phyloP scores from a whole-genome alignment of 2,329 filamentous ascomycete species.

The Calonectria crousiana region DNA sequence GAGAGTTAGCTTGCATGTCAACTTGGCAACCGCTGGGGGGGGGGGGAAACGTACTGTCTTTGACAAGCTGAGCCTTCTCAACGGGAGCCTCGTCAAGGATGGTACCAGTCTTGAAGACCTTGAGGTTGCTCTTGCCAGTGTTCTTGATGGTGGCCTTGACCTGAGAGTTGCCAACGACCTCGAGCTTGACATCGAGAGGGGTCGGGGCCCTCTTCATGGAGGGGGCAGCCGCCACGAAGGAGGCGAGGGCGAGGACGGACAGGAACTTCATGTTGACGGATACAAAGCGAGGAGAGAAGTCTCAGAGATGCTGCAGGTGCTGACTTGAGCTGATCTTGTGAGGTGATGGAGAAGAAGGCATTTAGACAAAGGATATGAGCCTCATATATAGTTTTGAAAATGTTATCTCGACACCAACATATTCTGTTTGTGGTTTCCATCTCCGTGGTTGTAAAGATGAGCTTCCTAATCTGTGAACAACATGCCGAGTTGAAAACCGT shows the following conservation, averaged over 20 bases:
- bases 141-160: slow-evolving; percentile 68
- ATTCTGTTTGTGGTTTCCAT: background rate
- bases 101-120: slow-evolving; percentile 66
- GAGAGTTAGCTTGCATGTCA: background rate
- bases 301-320: background rate
- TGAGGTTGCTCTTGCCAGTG: slow-evolving; percentile 61
- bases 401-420: background rate
- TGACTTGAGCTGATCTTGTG: background rate
- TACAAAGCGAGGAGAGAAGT: background rate
- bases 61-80: slow-evolving; percentile 65
- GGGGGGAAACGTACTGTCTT: slow-evolving; percentile 51
- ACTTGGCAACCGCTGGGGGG: too few relatives aligned
- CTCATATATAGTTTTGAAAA: background rate
- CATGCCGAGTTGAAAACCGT: background rate
- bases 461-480: background rate
- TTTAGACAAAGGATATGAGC: background rate
- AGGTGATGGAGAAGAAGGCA: background rate
- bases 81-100: slow-evolving; percentile 64
- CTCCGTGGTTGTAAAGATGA: background rate
- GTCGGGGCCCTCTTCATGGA: slow-evolving; percentile 45
- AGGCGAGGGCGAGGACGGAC: slow-evolving; percentile 42
- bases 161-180: slow-evolving; percentile 62
- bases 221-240: slow-evolving; percentile 39
- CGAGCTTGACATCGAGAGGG: slow-evolving; percentile 60
- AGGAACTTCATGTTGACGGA: slow-evolving; percentile 41